phyloP scores from a whole-genome alignment of 768 basidiomycete genomes.

The Coprinopsis sp. region DNA sequence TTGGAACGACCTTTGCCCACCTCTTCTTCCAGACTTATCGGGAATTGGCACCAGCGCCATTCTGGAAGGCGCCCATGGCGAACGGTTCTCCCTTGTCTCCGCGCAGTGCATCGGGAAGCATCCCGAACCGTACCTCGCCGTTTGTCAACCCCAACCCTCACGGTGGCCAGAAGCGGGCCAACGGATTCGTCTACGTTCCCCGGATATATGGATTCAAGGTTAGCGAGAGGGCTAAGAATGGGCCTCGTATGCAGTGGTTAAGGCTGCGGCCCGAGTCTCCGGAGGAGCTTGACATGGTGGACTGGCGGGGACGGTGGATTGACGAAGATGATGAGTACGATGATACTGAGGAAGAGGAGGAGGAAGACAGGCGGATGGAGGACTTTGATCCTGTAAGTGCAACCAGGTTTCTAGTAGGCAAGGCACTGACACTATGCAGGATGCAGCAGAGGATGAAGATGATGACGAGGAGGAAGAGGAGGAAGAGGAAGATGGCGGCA shows the following conservation, averaged over 20 bases:
- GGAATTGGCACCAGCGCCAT: constrained; percentile 90
- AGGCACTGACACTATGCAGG: constrained; percentile 29
- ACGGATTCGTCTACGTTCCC: constrained; percentile 83
- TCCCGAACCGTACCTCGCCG: constrained; percentile 46
- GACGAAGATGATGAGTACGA: constrained; percentile 54
- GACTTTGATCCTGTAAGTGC: constrained; percentile 75
- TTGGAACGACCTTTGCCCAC: constrained; percentile 98
- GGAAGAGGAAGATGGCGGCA: constrained; percentile 50
- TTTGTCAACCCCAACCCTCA: constrained; percentile 87
- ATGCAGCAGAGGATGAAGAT: constrained; percentile 45
- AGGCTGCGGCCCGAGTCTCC: constrained; percentile 78
- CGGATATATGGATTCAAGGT: constrained; percentile 98
- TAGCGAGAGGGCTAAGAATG: constrained; percentile 89
- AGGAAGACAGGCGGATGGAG: constrained; percentile 76
- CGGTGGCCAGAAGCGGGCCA: constrained; percentile 84
- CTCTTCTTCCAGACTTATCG: constrained; percentile 98
- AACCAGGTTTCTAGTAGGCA: not conserved
- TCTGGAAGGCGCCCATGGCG: constrained; percentile 68
- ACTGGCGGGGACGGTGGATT: constrained; percentile 89
- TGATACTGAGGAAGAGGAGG: constrained; percentile 69
- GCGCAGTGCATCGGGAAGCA: constrained; percentile 44
- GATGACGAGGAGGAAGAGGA: constrained; percentile 62
- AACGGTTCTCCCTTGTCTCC: constrained; percentile 59
- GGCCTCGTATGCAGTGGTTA: constrained; percentile 97
- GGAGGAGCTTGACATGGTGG: constrained; percentile 80